A percentile compares a stretch with the other conserved stretches of the same genome.
These are phyloP conservation scores for Arabidopsis hybrid DNA, from an alignment of 441 rosid species.

Conservation along the genomic window DNA sequence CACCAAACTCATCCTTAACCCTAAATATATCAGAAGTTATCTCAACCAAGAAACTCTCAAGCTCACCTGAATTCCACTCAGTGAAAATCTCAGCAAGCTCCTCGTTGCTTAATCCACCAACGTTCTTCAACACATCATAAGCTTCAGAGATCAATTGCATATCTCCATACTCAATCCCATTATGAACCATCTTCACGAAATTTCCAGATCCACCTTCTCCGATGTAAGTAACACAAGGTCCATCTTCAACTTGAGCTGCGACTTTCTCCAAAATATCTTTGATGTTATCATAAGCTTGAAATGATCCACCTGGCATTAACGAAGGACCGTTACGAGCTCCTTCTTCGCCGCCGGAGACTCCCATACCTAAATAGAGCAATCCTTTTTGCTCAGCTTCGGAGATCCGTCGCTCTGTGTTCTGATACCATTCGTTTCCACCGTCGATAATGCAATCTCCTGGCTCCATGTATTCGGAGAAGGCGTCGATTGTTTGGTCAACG, in stretches of 20 bases:
- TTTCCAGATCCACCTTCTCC: slow-evolving; percentile 98
- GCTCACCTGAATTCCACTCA: slow-evolving; percentile 88
- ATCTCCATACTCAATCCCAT: slow-evolving; percentile 94
- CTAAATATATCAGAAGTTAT: slow-evolving; percentile 83
- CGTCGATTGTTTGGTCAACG: slow-evolving; percentile 87
- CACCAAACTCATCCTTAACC: slow-evolving; percentile 74
- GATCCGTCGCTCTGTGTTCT: slow-evolving; percentile 90
- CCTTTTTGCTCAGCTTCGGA: slow-evolving; percentile 63
- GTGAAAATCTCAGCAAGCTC: slow-evolving; percentile 77
- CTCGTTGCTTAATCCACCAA: slow-evolving; percentile 69
- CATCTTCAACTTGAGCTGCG: slow-evolving; percentile 97
- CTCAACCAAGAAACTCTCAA: slow-evolving; percentile 88
- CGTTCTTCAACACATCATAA: slow-evolving; percentile 89
- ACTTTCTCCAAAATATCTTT: slow-evolving; percentile 74
- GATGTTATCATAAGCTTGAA: slow-evolving; percentile 74
- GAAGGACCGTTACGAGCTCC: slow-evolving; percentile 96
- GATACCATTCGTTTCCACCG: slow-evolving; percentile 97
- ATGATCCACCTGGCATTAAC: slow-evolving; percentile 94
- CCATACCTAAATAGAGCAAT: slow-evolving; percentile 88
- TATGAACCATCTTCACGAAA: slow-evolving; percentile 97
- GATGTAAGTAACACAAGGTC: slow-evolving; percentile 92
- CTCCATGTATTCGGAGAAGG: slow-evolving; percentile 78
- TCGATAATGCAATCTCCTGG: slow-evolving; percentile 90
- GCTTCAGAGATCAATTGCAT: slow-evolving; percentile 96
- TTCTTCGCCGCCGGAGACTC: slow-evolving; percentile 95